Conservation (phyloP, 2,329 filamentous ascomycete species). For the Emericellopsis atlantica region DNA sequence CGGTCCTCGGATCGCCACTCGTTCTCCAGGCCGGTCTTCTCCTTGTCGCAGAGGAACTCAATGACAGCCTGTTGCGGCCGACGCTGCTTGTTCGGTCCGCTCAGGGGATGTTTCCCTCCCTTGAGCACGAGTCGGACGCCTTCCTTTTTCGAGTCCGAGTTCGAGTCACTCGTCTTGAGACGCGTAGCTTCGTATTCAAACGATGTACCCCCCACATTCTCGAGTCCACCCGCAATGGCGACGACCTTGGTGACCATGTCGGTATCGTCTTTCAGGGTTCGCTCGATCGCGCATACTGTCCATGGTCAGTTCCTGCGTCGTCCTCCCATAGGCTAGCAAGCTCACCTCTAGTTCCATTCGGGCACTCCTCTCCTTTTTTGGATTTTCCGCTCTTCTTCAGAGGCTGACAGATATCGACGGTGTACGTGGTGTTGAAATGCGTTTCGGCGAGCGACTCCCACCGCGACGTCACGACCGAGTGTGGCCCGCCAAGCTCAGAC, state of each 20-base stretch:
- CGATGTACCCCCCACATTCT: constrained; percentile 38
- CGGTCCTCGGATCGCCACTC: constrained; percentile 46
- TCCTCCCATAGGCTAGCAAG: not conserved
- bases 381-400: constrained; percentile 49
- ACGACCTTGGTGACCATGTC: constrained; percentile 44
- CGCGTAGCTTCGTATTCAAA: constrained; percentile 56
- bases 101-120: constrained; percentile 40
- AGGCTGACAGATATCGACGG: constrained; percentile 61
- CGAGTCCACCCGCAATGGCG: constrained; percentile 63
- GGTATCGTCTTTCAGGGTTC: constrained; percentile 34
- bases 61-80: constrained; percentile 63
- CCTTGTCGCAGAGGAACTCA: constrained; percentile 70
- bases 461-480: constrained; percentile 50
- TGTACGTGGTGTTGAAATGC: constrained; percentile 62
- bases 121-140: constrained; percentile 59
- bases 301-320: not conserved
- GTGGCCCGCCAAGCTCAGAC: constrained; percentile 49
- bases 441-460: constrained; percentile 37
- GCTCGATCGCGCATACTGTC: constrained; percentile 66
- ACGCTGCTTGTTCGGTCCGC: constrained; percentile 35
- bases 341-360: constrained; percentile 54
- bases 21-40: constrained; percentile 61
- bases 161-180: constrained; percentile 51
- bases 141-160: constrained; percentile 53
- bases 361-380: constrained; percentile 48